phyloP scores from a whole-genome alignment of 2,329 filamentous ascomycete species.

The Achaetomium macrosporum region DNA sequence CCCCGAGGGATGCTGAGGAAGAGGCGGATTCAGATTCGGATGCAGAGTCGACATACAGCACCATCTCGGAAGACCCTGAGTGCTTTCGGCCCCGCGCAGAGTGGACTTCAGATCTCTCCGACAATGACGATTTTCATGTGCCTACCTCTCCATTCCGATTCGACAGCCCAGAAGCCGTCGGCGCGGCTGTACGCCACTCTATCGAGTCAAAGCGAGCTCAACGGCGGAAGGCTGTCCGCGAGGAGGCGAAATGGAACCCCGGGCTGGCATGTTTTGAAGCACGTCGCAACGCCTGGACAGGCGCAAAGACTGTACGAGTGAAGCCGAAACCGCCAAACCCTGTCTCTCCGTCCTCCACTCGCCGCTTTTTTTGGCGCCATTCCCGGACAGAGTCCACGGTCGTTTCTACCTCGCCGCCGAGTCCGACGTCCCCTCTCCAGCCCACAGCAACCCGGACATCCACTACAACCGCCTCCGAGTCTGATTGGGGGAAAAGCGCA shows the following conservation, averaged over 20 bases:
- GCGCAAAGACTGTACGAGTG: slow-evolving; percentile 57
- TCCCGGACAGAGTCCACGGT: slow-evolving; percentile 36
- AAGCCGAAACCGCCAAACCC: slow-evolving; percentile 41
- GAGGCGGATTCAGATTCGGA: slow-evolving; percentile 41
- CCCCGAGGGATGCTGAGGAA: slow-evolving; percentile 29
- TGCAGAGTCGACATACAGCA: slow-evolving; percentile 49
- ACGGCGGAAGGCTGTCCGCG: slow-evolving; percentile 51
- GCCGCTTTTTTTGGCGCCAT: slow-evolving; percentile 46
- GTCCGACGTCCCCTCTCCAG: slow-evolving; percentile 23
- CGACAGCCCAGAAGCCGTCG: slow-evolving; percentile 44
- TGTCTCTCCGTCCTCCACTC: slow-evolving; percentile 39
- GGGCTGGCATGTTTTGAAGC: slow-evolving; percentile 75
- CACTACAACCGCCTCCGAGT: slow-evolving; percentile 19
- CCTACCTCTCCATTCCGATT: slow-evolving; percentile 44
- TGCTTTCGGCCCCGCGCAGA: slow-evolving; percentile 48
- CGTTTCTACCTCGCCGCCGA: slow-evolving; percentile 15
- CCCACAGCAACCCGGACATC: slow-evolving; percentile 27
- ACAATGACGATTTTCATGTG: slow-evolving; percentile 35
- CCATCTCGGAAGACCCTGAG: slow-evolving; percentile 49
- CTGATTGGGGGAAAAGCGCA: slow-evolving; percentile 15
- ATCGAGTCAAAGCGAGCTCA: slow-evolving; percentile 48
- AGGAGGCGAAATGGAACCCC: slow-evolving; percentile 71
- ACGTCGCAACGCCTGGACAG: slow-evolving; percentile 78
- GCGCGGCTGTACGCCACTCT: slow-evolving; percentile 35
- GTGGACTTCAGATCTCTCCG: slow-evolving; percentile 54